Conservation (phyloP, 257 asterid genomes). For the Pogostemon cablin region DNA sequence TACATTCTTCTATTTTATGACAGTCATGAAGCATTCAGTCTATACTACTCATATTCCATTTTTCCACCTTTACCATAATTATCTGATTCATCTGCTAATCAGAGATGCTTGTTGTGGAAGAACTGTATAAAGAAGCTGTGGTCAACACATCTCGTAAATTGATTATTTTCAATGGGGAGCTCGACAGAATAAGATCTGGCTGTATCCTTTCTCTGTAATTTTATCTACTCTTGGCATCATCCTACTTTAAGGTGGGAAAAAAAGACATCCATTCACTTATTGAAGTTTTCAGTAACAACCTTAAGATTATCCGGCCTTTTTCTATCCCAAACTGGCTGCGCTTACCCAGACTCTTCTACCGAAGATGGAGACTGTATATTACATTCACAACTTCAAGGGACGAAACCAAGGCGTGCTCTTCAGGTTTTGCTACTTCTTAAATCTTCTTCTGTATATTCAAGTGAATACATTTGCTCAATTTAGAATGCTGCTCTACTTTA, state of each 20-base stretch:
- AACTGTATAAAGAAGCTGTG: constrained; percentile 85
- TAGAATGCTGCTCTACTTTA: neutral
- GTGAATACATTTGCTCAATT: neutral
- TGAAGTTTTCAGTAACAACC: constrained; percentile 35
- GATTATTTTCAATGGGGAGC: constrained; percentile 89
- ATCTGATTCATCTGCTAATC: constrained; percentile 22
- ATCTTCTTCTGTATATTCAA: neutral
- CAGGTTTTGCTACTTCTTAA: constrained; percentile 50
- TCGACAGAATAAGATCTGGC: constrained; percentile 94
- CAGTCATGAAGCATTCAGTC: neutral
- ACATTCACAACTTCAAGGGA: constrained; percentile 95
- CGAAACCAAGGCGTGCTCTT: constrained; percentile 77
- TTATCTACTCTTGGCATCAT: constrained; percentile 2
- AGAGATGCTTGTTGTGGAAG: constrained; percentile 98
- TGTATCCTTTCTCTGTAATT: constrained; percentile 66
- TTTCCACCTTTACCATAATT: neutral
- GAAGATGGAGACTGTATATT: constrained; percentile 84
- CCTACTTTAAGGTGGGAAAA: neutral
- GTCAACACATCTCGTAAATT: constrained; percentile 57
- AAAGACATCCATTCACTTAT: neutral
- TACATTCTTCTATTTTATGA: constrained; percentile 27
- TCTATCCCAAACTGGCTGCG: constrained; percentile 91
- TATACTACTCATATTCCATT: neutral
- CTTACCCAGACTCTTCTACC: constrained; percentile 69
- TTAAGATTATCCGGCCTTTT: constrained; percentile 86